phyloP scores from a whole-genome alignment of 1,139 yeast species.

The Saccharomyces hybrid region DNA sequence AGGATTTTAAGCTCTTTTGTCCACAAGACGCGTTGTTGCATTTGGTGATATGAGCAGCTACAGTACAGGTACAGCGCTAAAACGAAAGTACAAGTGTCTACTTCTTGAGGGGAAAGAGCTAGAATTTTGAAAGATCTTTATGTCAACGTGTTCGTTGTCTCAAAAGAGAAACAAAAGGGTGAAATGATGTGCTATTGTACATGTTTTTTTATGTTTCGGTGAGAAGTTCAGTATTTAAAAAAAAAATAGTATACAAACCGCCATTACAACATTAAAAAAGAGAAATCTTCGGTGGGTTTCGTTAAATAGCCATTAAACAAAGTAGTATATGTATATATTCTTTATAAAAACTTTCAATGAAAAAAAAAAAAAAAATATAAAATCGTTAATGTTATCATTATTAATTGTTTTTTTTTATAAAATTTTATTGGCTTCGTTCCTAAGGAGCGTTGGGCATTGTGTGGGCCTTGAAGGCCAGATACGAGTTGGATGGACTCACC shows the following conservation, averaged over 20 bases:
- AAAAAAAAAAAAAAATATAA: neutral
- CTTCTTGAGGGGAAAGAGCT: no score
- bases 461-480: conserved; percentile 48
- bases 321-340: neutral
- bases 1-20: neutral
- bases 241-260: neutral
- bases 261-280: neutral
- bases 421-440: neutral
- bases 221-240: neutral
- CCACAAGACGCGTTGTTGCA: neutral
- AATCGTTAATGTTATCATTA: neutral
- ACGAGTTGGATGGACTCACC: conserved; percentile 55
- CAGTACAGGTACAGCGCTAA: no score
- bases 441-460: conserved; percentile 44
- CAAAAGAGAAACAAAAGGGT: no score
- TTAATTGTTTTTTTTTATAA: neutral
- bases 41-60: no score
- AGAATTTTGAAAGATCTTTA: no score
- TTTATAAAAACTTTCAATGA: neutral
- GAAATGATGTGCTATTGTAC: no score
- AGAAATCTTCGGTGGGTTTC: neutral
- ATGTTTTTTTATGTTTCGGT: no score
- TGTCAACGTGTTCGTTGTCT: no score
- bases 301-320: neutral
- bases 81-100: no score